These are phyloP conservation scores for Corylus americana DNA, from an alignment of 306 rosid genomes.

Conservation along the genomic window DNA sequence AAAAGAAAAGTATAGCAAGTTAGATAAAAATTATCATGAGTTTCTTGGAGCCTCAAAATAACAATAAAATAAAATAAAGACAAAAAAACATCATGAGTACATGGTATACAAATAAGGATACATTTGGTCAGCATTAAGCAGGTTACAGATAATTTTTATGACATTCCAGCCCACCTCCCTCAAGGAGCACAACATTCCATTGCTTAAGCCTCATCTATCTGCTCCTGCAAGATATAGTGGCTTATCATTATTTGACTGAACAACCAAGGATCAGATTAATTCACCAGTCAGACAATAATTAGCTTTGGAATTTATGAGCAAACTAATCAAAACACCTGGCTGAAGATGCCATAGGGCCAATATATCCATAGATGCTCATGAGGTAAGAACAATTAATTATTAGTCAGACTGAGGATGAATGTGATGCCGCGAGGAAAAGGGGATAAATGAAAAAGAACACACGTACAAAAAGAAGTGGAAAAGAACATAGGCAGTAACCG, in stretches of 20 bases:
- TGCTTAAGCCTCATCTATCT: constrained; percentile 78
- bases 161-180: constrained; percentile 78
- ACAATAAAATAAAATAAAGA: background rate
- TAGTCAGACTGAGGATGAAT: background rate
- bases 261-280: background rate
- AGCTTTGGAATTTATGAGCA: constrained; percentile 1
- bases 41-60: background rate
- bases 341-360: background rate
- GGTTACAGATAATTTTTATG: constrained; percentile 36
- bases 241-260: background rate
- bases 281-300: background rate
- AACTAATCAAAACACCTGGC: background rate
- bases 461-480: background rate
- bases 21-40: background rate
- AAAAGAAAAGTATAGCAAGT: background rate
- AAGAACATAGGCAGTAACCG: background rate
- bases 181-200: constrained; percentile 32
- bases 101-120: constrained; percentile 5
- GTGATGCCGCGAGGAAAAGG: background rate
- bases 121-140: constrained; percentile 44
- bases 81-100: background rate
- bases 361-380: background rate
- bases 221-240: constrained; percentile 59
- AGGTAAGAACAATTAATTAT: background rate
- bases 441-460: background rate